Evolutionary conservation across 164 flowering plant species (phyloP).

Genomic region (Piper longum): DNA sequence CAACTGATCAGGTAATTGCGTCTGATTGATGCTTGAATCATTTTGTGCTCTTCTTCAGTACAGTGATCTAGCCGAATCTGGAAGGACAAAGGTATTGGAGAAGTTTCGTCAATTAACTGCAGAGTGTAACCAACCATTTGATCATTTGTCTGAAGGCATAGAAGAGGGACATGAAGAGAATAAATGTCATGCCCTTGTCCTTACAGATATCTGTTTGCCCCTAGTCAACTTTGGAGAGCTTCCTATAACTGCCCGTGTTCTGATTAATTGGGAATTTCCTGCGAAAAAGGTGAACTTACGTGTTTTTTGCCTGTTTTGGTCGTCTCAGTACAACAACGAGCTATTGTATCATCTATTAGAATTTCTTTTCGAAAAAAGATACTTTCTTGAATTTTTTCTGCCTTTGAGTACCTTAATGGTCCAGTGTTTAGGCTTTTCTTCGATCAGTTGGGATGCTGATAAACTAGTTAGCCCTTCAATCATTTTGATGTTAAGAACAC

Average conservation of each 20-base stretch:
- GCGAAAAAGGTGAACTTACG: constrained; percentile 52
- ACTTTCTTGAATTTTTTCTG: too few relatives aligned
- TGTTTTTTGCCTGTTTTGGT: neutral
- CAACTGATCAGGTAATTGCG: neutral
- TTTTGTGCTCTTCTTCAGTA: constrained; percentile 28
- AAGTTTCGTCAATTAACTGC: constrained; percentile 44
- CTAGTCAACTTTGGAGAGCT: constrained; percentile 57
- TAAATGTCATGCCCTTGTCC: constrained; percentile 57
- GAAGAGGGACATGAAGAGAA: constrained; percentile 28
- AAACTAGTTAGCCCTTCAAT: too few relatives aligned
- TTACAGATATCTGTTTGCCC: constrained; percentile 89
- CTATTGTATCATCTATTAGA: neutral
- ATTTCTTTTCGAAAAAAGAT: neutral
- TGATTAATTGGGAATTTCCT: constrained; percentile 85
- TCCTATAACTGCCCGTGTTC: constrained; percentile 53
- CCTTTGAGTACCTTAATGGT: too few relatives aligned
- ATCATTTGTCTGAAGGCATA: constrained; percentile 18
- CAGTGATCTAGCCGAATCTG: constrained; percentile 73
- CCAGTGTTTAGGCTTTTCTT: too few relatives aligned
- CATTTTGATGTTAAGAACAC: too few relatives aligned
- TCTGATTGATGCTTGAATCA: neutral
- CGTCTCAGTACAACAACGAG: too few relatives aligned
- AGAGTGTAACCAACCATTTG: constrained; percentile 36
- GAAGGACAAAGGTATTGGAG: constrained; percentile 36
- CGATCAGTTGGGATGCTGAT: too few relatives aligned